These are phyloP conservation scores for Asterionellopsis glacialis DNA, from an alignment of 108 stramenopile genomes.

Conservation along the genomic window DNA sequence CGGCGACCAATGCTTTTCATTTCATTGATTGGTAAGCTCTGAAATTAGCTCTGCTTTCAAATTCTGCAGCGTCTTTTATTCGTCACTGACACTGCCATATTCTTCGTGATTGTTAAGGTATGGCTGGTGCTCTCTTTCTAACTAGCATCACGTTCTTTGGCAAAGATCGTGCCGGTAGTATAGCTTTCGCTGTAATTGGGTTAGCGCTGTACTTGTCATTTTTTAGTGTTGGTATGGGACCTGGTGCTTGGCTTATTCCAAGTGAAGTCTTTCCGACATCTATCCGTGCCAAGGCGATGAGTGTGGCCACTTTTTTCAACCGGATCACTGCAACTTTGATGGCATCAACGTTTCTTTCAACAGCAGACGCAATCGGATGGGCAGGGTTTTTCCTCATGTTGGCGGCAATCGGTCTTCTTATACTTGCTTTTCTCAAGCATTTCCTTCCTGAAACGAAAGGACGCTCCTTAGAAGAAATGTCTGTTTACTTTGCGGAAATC, in stretches of 20 bases:
- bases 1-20: constrained; percentile 51
- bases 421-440: constrained; percentile 40
- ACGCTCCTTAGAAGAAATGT: constrained; percentile 56
- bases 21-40: constrained; percentile 34
- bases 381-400: constrained; percentile 51
- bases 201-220: constrained; percentile 46
- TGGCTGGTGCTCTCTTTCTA: constrained; percentile 4
- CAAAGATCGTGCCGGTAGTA: constrained; percentile 11
- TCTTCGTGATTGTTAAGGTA: constrained; percentile 4
- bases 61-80: background rate
- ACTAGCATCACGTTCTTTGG: constrained; percentile 6
- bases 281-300: constrained; percentile 74
- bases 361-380: constrained; percentile 40
- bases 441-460: constrained; percentile 69
- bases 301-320: constrained; percentile 62
- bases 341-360: constrained; percentile 51
- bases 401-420: constrained; percentile 29
- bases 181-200: constrained; percentile 25
- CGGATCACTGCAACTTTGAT: constrained; percentile 58
- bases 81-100: constrained; percentile 17
- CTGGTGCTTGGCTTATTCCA: constrained; percentile 58
- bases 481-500: constrained; percentile 59
- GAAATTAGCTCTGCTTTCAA: no score
- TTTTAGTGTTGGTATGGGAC: constrained; percentile 65
- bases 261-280: constrained; percentile 57